Conservation (phyloP, 73 alveolate species). For the Tetrahymena malaccensis region DNA sequence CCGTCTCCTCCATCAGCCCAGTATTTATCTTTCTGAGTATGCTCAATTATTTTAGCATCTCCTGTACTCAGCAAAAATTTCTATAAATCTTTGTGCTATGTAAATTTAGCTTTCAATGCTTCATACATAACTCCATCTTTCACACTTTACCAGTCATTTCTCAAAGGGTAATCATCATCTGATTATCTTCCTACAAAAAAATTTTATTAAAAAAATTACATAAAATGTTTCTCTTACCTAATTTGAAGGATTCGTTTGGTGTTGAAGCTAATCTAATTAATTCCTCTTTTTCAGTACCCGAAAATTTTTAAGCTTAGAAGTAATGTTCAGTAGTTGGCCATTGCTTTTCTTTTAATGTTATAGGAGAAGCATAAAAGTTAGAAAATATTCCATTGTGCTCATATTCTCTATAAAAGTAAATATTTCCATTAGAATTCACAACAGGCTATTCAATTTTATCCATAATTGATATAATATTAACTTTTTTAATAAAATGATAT, state of each 20-base stretch:
- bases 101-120: constrained; percentile 23
- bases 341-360: neutral
- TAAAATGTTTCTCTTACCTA: neutral
- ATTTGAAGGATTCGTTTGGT: neutral
- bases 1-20: constrained; percentile 55
- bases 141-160: neutral
- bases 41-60: constrained; percentile 11
- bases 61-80: constrained; percentile 5
- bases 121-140: constrained; percentile 28
- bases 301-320: constrained; percentile 31
- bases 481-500: neutral
- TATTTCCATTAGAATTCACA: neutral
- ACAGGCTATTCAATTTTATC: neutral
- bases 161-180: neutral
- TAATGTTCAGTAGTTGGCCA: constrained; percentile 44
- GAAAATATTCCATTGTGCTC: constrained; percentile 13
- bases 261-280: neutral
- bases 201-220: too few relatives aligned
- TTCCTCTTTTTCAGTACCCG: neutral
- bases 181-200: neutral
- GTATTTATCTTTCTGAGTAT: constrained; percentile 28
- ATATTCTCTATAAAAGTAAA: neutral
- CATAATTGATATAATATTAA: neutral
- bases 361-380: constrained; percentile 1
- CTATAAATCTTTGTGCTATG: constrained; percentile 6